Base-by-base conservation (phyloP, 176 grass and related monocot genomes). In the Oryza meyeriana region DNA sequence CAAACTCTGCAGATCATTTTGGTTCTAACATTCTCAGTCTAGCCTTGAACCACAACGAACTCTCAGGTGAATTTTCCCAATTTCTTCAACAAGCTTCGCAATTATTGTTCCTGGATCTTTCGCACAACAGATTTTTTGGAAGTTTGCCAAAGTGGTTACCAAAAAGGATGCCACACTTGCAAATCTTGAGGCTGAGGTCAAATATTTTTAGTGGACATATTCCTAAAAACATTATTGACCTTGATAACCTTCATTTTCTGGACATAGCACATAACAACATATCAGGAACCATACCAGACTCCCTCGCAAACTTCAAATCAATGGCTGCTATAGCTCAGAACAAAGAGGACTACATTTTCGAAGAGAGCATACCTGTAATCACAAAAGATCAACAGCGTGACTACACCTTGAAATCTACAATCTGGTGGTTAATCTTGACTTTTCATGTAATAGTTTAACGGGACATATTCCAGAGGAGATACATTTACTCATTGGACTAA, bases 151-250 rank as follows among this genome's bases (percentile, higher is more conserved):
- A 8, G 5, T 86, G 88, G 88, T 64, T 90, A 29, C n/a, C 76
- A 18, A 31, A 76, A 12, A 7, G 4, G 48, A 17, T 50, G 29
- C 28, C 10, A 13, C 1, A 20, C 0, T 12, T 74, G 7, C 2
- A 55, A 12, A 12, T 82, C 10, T 30, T 86, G 10, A 59, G 25
- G 8, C 44, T 90, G 31, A 29, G 71, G 31, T 90, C 72, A 0
- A 90, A 90, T 32, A 86, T 76, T 29, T 86, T 90, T 59, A 30
- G 10, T 36, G 88, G 88, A 1, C 30, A 17, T 17, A 79, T 90
- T n/a, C 88, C 78, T 6, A 22, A 12, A 4, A 11, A 12, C 16
- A 3, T 55, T 3, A 31, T 18, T 2, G 1, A 22, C 6, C 26
- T 74, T 32, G 4, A 1, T 10, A 6, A 17, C 0, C 71, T 70